A percentile compares a stretch with the other conserved stretches of the same genome.
Evolutionary conservation across 345 rosid species (phyloP).

Genomic region (Pistacia atlantica): DNA sequence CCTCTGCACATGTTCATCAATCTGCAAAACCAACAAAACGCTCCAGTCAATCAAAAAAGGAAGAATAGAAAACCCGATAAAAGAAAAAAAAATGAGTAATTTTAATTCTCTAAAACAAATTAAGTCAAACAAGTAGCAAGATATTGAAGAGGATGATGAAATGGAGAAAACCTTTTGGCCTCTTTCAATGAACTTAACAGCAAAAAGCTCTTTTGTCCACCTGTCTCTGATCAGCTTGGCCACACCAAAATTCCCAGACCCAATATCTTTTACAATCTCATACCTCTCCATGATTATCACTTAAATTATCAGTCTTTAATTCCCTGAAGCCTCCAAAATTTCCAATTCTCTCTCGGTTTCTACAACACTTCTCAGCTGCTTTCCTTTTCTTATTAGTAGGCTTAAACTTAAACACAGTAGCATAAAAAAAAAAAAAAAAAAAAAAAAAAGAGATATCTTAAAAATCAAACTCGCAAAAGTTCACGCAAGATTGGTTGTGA

Average conservation of each 20-base stretch:
- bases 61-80: not conserved
- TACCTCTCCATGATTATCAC: conserved; percentile 52
- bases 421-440: not conserved
- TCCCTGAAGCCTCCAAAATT: not conserved
- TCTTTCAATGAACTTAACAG: conserved; percentile 68
- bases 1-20: conserved; percentile 73
- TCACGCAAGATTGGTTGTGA: conserved; percentile 4
- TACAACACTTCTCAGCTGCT: not conserved
- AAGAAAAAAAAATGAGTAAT: not conserved
- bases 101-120: not conserved
- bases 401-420: not conserved
- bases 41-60: conserved; percentile 9
- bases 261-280: conserved; percentile 67
- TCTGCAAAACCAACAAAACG: conserved; percentile 36
- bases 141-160: not conserved
- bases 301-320: not conserved
- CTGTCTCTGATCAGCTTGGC: conserved; percentile 64
- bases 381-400: not conserved
- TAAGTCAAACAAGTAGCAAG: not conserved
- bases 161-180: conserved; percentile 51
- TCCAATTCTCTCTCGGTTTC: conserved; percentile 2
- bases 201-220: conserved; percentile 51
- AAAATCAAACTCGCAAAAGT: not conserved
- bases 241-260: conserved; percentile 72
- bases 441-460: not conserved